phyloP scores from a whole-genome alignment of 495 filamentous ascomycete species.

The Penicillium turbatum region DNA sequence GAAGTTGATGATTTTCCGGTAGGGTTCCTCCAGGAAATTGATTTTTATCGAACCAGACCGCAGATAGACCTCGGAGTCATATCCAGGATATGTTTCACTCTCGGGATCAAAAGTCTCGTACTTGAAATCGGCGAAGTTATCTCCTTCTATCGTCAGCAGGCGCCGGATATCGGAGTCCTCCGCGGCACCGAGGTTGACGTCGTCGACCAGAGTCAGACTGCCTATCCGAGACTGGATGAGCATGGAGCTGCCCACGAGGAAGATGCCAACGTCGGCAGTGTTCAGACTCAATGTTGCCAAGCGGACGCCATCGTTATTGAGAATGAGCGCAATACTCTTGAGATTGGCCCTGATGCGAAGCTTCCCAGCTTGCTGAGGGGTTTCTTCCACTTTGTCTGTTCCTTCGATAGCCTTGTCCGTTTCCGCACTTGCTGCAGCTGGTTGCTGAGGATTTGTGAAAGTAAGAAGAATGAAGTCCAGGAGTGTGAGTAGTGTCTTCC shows the following conservation, averaged over 20 bases:
- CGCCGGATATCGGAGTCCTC: conserved; percentile 77
- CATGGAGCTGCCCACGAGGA: conserved; percentile 79
- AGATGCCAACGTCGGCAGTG: conserved; percentile 85
- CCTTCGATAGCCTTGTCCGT: conserved; percentile 47
- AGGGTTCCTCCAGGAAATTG: conserved; percentile 94
- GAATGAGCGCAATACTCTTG: conserved; percentile 85
- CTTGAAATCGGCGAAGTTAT: conserved; percentile 95
- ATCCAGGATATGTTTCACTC: conserved; percentile 78
- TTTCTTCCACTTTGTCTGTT: conserved; percentile 35
- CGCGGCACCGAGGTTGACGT: conserved; percentile 86
- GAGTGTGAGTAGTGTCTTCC: conserved; percentile 89
- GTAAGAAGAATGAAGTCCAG: conserved; percentile 94
- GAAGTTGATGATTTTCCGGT: conserved; percentile 97
- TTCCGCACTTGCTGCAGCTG: conserved; percentile 28
- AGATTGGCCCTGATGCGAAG: conserved; percentile 85
- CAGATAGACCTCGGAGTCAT: conserved; percentile 84
- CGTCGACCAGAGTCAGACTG: conserved; percentile 82
- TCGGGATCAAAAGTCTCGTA: conserved; percentile 91
- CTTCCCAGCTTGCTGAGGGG: conserved; percentile 46
- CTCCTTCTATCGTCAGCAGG: conserved; percentile 87
- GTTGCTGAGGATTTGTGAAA: conserved; percentile 69
- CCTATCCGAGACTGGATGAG: conserved; percentile 80
- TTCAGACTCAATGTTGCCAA: conserved; percentile 89
- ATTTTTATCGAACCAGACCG: conserved; percentile 91
- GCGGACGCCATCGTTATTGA: conserved; percentile 98